Base-by-base conservation (phyloP, 2,329 filamentous ascomycete genomes). In the Epichloe festucae region DNA sequence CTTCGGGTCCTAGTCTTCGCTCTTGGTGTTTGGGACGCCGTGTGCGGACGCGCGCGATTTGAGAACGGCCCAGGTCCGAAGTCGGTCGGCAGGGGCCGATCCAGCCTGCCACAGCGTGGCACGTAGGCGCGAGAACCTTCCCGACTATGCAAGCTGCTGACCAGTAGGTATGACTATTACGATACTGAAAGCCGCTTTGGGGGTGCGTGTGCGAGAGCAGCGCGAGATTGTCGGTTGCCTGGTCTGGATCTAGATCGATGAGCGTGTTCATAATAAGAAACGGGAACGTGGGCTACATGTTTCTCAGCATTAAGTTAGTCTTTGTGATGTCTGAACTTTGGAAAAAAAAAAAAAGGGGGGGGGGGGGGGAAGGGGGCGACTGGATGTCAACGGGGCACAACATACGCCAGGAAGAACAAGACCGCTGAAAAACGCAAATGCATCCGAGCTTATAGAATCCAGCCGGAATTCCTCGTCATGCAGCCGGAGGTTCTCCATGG, bases 181-280 rank as follows among this genome's bases (percentile, higher is more conserved):
- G 81, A 62, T 89, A 88, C 67, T 89, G 85, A 61, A 89, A 88
- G 15, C 85, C 85, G 56, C 81, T 82, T 57, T 82, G 73, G 1
- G 83, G 82, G 53, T 84, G 76, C 57, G 84, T 74, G 58, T 87
- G 82, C 1, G 81, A 83, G 8, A 89, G 74, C 36, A 84, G 73
- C 11, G 81, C 80, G 15, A 89, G 75, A 7, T 80, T 71, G 55
- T 84, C 78, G 5, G 78, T 80, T 3, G 80, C 81, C 4, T 75
- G 75, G 61, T 87, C 84, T 2, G 81, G 80, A 59, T 89, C 85
- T 58, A 86, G 79, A 63, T 89, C 85, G 56, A 89, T 81, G 43
- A 89, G 73, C 4, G 84, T 78, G 62, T 88, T 89, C 83, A 89
- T 89, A 45, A 87, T 80, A 39, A 88, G 75, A 67, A 85, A 89